phyloP scores from a whole-genome alignment of 176 grass and related monocot genomes.

The Bonia amplexicaulis region DNA sequence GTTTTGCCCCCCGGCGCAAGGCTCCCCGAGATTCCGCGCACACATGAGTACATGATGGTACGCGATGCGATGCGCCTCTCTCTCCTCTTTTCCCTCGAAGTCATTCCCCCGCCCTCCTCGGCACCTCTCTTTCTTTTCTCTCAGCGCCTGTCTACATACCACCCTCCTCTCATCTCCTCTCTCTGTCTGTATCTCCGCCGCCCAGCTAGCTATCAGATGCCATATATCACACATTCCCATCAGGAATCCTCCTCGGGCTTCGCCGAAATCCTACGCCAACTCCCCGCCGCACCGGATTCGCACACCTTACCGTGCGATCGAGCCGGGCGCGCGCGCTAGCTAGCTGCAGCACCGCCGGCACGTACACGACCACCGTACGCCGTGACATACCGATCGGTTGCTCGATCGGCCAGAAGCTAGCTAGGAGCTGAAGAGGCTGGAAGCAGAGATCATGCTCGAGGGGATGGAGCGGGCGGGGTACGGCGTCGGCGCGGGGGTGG shows the following conservation, averaged over 20 bases:
- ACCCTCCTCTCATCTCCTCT: not conserved
- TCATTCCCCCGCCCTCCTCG: not conserved
- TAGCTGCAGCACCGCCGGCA: not conserved
- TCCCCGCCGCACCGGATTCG: conserved; percentile 39
- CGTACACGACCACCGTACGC: not conserved
- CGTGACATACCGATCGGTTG: not conserved
- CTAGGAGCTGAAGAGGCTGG: not conserved
- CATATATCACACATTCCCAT: conserved; percentile 37
- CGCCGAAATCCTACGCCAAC: conserved; percentile 54
- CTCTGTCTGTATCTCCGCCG: conserved; percentile 14
- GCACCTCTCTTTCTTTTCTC: conserved; percentile 7
- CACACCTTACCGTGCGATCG: not conserved
- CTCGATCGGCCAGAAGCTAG: not conserved
- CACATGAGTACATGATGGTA: not conserved
- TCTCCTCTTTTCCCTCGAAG: not conserved
- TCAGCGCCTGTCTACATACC: conserved; percentile 14
- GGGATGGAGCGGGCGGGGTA: conserved; percentile 40
- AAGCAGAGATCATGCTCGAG: conserved; percentile 41
- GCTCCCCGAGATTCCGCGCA: conserved; percentile 37
- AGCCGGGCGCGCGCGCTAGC: not conserved
- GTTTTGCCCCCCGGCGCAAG: conserved; percentile 34
- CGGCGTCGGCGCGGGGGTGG: conserved; percentile 26
- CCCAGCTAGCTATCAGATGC: conserved; percentile 20
- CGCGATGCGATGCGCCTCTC: conserved; percentile 1
- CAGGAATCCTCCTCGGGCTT: conserved; percentile 47